Percentiles rank a stretch among this genome's conserved stretches.
These are phyloP conservation scores for Cordyceps sp. DNA, from an alignment of 2,329 filamentous ascomycete genomes.

Conservation along the genomic window DNA sequence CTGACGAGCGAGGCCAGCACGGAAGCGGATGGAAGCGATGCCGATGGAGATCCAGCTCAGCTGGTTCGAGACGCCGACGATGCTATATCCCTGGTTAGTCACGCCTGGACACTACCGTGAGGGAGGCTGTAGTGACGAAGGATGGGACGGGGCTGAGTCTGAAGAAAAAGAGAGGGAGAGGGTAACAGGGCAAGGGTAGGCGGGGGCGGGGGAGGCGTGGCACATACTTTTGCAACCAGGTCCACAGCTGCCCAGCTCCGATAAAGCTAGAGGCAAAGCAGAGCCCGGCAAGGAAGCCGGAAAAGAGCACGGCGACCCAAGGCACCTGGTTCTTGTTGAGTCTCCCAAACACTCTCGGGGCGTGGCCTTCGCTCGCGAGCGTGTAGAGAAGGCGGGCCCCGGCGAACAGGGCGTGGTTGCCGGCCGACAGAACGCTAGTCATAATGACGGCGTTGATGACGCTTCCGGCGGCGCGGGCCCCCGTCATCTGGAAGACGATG, in stretches of 20 bases:
- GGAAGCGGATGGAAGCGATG: slow-evolving; percentile 48
- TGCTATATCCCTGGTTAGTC: slow-evolving; percentile 14
- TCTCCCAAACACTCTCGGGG: slow-evolving; percentile 33
- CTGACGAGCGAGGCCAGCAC: slow-evolving; percentile 36
- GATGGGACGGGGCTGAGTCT: too few species aligned
- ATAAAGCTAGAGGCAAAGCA: slow-evolving; percentile 52
- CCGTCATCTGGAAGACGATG: slow-evolving; percentile 41
- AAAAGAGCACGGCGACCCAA: slow-evolving; percentile 27
- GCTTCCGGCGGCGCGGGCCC: slow-evolving; percentile 29
- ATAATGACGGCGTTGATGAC: slow-evolving; percentile 44
- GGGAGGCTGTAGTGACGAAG: too few species aligned
- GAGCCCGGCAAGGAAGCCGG: slow-evolving; percentile 37
- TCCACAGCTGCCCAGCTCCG: slow-evolving; percentile 47
- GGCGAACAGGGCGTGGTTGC: slow-evolving; percentile 20
- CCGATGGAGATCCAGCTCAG: slow-evolving; percentile 49
- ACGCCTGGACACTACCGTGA: too few species aligned
- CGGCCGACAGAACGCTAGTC: slow-evolving; percentile 19
- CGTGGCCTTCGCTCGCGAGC: slow-evolving; percentile 26
- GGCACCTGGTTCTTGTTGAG: slow-evolving; percentile 19
- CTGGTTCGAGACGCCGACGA: slow-evolving; percentile 52
- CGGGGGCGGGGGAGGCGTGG: too few species aligned
- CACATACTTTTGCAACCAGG: slow-evolving; percentile 44
- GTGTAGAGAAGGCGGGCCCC: slow-evolving; percentile 18
- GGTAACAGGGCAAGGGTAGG: too few species aligned
- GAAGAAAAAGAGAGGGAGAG: too few species aligned